Conservation (phyloP, 2,329 filamentous ascomycete genomes). For the Mollisiaceae sp. region DNA sequence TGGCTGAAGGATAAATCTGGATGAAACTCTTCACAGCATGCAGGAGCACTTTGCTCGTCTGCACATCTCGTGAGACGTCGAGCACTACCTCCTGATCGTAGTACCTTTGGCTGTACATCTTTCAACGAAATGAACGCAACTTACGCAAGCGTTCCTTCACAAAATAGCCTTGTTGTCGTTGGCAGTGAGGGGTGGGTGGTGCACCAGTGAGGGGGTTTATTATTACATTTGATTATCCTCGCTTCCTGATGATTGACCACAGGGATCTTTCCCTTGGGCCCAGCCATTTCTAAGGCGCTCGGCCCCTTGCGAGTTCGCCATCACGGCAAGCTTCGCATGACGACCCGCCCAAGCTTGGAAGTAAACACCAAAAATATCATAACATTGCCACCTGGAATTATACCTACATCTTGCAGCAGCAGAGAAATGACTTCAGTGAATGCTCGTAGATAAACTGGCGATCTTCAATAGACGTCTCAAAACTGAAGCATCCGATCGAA, state of each 20-base stretch:
- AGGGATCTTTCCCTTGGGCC: background rate
- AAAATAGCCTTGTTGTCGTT: background rate
- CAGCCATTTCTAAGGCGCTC: background rate
- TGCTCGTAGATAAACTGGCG: background rate
- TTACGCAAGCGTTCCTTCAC: background rate
- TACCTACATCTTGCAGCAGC: background rate
- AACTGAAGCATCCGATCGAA: background rate
- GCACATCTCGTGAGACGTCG: background rate
- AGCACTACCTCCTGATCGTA: background rate
- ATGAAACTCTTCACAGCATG: conserved; percentile 4
- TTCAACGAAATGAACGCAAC: background rate
- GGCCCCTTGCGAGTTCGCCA: background rate
- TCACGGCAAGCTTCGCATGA: background rate
- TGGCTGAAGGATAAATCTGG: background rate
- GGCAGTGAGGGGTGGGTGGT: background rate
- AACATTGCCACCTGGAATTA: background rate
- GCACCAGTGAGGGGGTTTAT: too few species aligned
- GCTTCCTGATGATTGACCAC: background rate
- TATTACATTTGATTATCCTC: background rate
- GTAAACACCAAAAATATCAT: background rate
- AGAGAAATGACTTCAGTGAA: background rate
- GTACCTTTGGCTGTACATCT: background rate
- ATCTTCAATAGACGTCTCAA: background rate
- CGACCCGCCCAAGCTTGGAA: background rate
- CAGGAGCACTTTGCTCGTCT: background rate